Evolutionary conservation across 805 yeast species (phyloP), one percentile per base, ranked within the genome.

Genomic region (Nakazawaea ishiwadae): DNA sequence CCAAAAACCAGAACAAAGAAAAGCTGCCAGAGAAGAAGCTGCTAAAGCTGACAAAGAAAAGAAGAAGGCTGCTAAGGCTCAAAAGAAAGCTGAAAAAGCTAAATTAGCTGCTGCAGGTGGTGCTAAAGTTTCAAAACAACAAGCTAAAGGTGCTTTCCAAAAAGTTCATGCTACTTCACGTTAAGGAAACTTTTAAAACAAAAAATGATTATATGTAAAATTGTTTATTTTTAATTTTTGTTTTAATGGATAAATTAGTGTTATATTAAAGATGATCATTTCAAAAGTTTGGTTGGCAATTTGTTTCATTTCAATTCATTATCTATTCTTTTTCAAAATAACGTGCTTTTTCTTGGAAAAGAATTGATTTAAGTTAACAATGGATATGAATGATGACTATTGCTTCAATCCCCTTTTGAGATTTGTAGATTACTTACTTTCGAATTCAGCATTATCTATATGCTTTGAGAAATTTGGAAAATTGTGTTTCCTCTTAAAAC

Each of bases 131-230:
- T 85, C 96, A 62, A 91, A 91, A 81, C 95, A 88, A 81, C 93
- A 84, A 72, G 89, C 91, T 66, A 89, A 87, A 81, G 97, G 97
- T 79, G 88, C 96, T 70, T 87, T 85, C 88, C 93, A 85, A 75
- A 89, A 89, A 79, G 96, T 89, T 63, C 83, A 81, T 60, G 95
- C 96, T 62, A 84, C 95, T 67, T 88, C 96, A 73, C 96, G 96
- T 84, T 89, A 88, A 83, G 63, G 46, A 53, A 17, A 10, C 10
- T 23, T 23, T 23, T 23, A 23, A 23, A 23, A 23, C 26, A 23
- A 23, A n/a, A n/a, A n/a, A n/a, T n/a, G n/a, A n/a, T n/a, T n/a
- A n/a, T n/a, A 23, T 23, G 26, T 7, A 23, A 23, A 23, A 23
- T 23, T 23, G 26, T 32, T 19, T 24, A 32, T 9, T n/a, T 6